Percentiles rank a stretch among this genome's conserved stretches.
Evolutionary conservation across 805 yeast species (phyloP).

Genomic region (Tetrapisispora namnaoensis): DNA sequence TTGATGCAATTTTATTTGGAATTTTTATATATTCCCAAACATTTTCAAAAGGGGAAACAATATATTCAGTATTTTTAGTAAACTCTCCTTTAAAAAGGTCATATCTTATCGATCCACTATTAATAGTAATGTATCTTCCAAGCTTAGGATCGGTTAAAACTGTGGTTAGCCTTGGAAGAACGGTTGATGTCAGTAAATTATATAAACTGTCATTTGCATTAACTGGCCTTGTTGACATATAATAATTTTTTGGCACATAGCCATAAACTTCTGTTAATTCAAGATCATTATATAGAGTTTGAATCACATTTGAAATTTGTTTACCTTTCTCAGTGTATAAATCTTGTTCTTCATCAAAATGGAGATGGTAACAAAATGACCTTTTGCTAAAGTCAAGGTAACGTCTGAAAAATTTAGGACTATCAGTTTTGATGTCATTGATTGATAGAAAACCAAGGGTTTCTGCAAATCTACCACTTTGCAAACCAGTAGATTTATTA

Average conservation of each 20-base stretch:
- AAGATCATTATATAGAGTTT: slow-evolving; percentile 36
- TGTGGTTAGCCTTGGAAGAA: slow-evolving; percentile 37
- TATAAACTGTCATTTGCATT: slow-evolving; percentile 49
- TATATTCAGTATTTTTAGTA: slow-evolving; percentile 69
- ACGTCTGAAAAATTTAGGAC: slow-evolving; percentile 40
- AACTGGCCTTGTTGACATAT: slow-evolving; percentile 56
- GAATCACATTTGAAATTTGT: slow-evolving; percentile 37
- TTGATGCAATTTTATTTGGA: slow-evolving; percentile 47
- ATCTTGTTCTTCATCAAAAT: slow-evolving; percentile 13
- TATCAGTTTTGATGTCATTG: slow-evolving; percentile 7
- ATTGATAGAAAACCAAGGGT: slow-evolving; percentile 84
- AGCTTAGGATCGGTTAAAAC: slow-evolving; percentile 20
- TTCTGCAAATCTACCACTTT: slow-evolving; percentile 88
- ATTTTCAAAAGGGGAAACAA: slow-evolving; percentile 78
- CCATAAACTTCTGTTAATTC: slow-evolving; percentile 52
- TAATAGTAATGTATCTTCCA: slow-evolving; percentile 50
- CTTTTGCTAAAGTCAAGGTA: slow-evolving; percentile 76
- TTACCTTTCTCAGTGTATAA: slow-evolving; percentile 52
- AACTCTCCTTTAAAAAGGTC: slow-evolving; percentile 79
- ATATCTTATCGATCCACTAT: slow-evolving; percentile 83
- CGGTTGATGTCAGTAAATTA: slow-evolving; percentile 44
- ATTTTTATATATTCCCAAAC: slow-evolving; percentile 62
- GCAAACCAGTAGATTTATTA: slow-evolving; percentile 59
- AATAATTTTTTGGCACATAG: slow-evolving; percentile 54
- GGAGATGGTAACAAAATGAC: slow-evolving; percentile 59